Evolutionary conservation across 2,329 filamentous ascomycete species (phyloP).

Genomic region (Pseudocercospora macadamiae): DNA sequence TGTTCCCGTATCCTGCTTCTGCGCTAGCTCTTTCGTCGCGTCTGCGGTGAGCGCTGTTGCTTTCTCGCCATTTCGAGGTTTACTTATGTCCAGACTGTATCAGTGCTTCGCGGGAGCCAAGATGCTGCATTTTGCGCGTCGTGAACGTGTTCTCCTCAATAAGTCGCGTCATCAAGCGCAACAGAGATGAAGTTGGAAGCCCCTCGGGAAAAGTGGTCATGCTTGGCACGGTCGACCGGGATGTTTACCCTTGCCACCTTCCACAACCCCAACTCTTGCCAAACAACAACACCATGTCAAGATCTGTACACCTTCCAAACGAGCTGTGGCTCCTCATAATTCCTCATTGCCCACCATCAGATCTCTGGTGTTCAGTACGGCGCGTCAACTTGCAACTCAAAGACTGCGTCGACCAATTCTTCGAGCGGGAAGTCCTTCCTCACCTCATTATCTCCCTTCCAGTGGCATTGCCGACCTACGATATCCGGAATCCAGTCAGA

Average conservation of each 20-base stretch:
- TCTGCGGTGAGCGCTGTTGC: too few relatives aligned
- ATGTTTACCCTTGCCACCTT: background rate
- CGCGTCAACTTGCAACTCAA: constrained; percentile 12
- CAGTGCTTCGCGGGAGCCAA: too few relatives aligned
- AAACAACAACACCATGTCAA: background rate
- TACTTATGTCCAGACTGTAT: too few relatives aligned
- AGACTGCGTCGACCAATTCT: constrained; percentile 22
- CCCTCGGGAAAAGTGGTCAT: too few relatives aligned
- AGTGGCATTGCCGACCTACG: constrained; percentile 22
- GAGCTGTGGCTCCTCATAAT: constrained; percentile 14
- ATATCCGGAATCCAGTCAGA: constrained; percentile 16
- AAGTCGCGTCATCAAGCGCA: too few relatives aligned
- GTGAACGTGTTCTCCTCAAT: too few relatives aligned
- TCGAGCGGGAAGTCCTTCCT: constrained; percentile 13
- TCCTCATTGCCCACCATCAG: constrained; percentile 2
- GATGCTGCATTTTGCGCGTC: too few relatives aligned
- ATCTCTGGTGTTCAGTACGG: constrained; percentile 15
- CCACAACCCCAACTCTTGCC: background rate
- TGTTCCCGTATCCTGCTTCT: too few relatives aligned
- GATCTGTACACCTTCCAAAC: constrained; percentile 2
- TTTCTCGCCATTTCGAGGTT: too few relatives aligned
- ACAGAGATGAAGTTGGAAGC: too few relatives aligned
- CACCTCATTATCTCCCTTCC: constrained; percentile 14
- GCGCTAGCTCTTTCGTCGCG: too few relatives aligned
- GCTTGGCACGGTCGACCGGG: background rate